Percentiles rank a stretch among this genome's conserved stretches.
Conservation (phyloP, 176 grass and related monocot species). For the Zea luxurians region DNA sequence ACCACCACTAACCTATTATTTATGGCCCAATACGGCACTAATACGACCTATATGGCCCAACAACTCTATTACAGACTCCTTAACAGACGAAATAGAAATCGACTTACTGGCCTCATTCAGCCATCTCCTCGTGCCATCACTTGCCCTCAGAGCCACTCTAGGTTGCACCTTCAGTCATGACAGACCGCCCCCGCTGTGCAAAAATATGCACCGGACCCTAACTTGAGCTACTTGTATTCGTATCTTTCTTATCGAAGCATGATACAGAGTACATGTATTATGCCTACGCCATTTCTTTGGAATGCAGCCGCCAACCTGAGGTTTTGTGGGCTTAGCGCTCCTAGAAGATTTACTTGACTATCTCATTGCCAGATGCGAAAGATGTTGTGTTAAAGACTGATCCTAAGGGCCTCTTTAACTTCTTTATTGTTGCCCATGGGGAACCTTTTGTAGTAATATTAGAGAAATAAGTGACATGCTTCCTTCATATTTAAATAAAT, state of each 20-base stretch:
- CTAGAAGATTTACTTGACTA: constrained; percentile 84
- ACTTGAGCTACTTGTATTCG: neutral
- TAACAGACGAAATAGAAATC: too few species aligned
- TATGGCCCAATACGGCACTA: too few species aligned
- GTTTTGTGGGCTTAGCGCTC: constrained; percentile 89
- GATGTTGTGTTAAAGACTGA: constrained; percentile 73
- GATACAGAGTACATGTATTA: neutral
- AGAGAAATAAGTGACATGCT: too few species aligned
- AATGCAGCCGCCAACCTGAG: constrained; percentile 83
- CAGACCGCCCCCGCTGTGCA: neutral
- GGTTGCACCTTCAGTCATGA: too few species aligned
- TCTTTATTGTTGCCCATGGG: constrained; percentile 57
- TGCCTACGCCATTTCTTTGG: constrained; percentile 22
- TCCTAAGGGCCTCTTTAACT: constrained; percentile 65
- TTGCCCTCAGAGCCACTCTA: too few species aligned
- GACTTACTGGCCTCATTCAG: too few species aligned
- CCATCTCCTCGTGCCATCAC: too few species aligned
- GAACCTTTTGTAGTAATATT: too few species aligned
- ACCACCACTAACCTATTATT: too few species aligned
- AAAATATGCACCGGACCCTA: neutral
- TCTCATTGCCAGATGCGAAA: constrained; percentile 81
- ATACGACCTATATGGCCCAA: too few species aligned
- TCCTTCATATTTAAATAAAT: too few species aligned
- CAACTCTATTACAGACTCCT: too few species aligned
- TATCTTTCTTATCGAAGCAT: neutral